Evolutionary conservation across 2,329 filamentous ascomycete genomes (phyloP).

Genomic region (Aspergillus novoparasiticus): DNA sequence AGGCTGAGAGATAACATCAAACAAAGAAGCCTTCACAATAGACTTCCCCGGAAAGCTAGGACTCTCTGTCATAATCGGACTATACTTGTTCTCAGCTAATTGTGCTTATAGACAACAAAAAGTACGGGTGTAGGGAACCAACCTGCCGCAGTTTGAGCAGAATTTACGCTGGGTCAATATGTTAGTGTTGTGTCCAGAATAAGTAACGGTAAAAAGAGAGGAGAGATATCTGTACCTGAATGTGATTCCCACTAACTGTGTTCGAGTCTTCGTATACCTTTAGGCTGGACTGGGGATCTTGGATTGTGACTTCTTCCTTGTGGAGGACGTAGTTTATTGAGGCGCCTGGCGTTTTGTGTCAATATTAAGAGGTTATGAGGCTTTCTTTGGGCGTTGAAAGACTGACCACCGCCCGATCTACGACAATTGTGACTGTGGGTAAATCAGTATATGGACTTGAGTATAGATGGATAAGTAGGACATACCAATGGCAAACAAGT

Average conservation of each 20-base stretch:
- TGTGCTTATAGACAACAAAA: background rate
- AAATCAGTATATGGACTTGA: background rate
- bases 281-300: background rate
- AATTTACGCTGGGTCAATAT: background rate
- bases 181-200: background rate
- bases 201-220: background rate
- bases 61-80: background rate
- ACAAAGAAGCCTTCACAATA: conserved; percentile 9
- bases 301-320: background rate
- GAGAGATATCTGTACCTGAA: background rate
- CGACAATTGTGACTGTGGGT: background rate
- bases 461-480: background rate
- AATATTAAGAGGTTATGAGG: too few relatives aligned
- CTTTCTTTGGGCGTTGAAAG: background rate
- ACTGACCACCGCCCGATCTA: conserved; percentile 4
- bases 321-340: conserved; percentile 4
- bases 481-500: conserved; percentile 13
- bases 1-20: conserved; percentile 7
- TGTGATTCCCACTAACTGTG: background rate
- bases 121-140: background rate
- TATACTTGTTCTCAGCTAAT: background rate
- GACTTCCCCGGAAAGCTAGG: conserved; percentile 3
- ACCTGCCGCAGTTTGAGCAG: conserved; percentile 6
- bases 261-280: background rate
- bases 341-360: background rate